Base-by-base conservation (phyloP, 176 grass and related monocot genomes). In the Zoysia japonica region DNA sequence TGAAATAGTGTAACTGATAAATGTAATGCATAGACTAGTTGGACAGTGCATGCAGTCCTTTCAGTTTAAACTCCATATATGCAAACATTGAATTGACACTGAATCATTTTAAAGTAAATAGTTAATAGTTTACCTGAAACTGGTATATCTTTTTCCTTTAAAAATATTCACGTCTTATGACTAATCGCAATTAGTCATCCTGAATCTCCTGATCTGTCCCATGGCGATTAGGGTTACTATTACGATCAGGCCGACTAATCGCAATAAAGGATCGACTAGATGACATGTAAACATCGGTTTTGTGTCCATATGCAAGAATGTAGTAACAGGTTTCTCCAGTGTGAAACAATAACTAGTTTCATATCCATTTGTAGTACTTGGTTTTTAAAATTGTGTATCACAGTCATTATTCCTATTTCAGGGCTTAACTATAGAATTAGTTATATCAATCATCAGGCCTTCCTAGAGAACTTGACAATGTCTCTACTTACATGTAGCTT, bases 401-500 rank as follows among this genome's bases (percentile, higher is more conserved):
- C 15, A 54, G 56, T 63, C 61, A 63, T 35, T 3, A 11, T 17
- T 28, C 28, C 28, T 28, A 28, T 28, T 28, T 71, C 40, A 78
- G 49, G 11, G 3, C 35, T 57, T 15, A 20, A 13, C 35, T 44
- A n/a, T 48, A 48, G 28, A 16, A 71, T 57, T 63, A 77, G 56
- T 1, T 78, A n/a, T 65, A 41, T 17, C 3, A 52, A 16, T 17
- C 67, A 5, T 64, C 42, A 57, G 17, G 3, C 42, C 14, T 71
- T 50, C 59, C 7, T 45, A 11, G 1, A 54, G 6, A 68, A 37
- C 8, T 16, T 80, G 16, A 71, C 7, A 41, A 80, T 79, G 7
- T 11, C 56, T 20, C 14, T 88, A 47, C 56, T 9, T 70, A 11
- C 17, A 64, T 84, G 7, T 90, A 98, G 92, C 64, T 98, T 93